These are phyloP conservation scores for Fusarium continuum DNA, from an alignment of 2,329 filamentous ascomycete genomes.

Conservation along the genomic window DNA sequence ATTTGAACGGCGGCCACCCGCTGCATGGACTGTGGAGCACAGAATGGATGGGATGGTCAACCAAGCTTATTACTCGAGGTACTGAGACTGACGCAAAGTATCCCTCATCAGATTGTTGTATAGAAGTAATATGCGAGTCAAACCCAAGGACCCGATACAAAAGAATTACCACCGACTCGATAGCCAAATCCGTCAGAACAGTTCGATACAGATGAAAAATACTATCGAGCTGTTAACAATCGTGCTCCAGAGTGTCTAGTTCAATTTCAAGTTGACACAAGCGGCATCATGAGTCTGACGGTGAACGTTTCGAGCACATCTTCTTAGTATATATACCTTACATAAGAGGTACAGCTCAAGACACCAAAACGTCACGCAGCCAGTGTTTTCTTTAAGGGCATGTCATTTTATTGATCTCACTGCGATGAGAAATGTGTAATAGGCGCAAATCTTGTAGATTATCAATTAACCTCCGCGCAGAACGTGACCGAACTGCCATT, in stretches of 20 bases:
- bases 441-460: slow-evolving; percentile 13
- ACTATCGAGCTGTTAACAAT: too few species aligned
- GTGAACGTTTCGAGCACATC: too few species aligned
- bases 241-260: too few species aligned
- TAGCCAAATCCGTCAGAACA: background rate
- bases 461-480: slow-evolving; percentile 30
- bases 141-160: background rate
- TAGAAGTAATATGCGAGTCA: background rate
- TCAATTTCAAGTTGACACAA: too few species aligned
- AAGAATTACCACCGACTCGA: background rate
- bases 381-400: too few species aligned
- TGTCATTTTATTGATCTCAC: background rate
- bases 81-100: background rate
- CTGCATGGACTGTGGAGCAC: too few species aligned
- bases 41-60: too few species aligned
- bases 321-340: background rate
- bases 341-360: background rate
- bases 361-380: background rate
- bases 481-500: slow-evolving; percentile 9
- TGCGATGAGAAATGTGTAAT: background rate
- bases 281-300: too few species aligned
- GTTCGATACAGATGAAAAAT: too few species aligned
- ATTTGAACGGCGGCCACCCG: too few species aligned
- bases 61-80: too few species aligned
- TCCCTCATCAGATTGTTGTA: background rate